These are phyloP conservation scores for Ustilago hordei DNA, from an alignment of 1,284 basidiomycete genomes.

Conservation along the genomic window DNA sequence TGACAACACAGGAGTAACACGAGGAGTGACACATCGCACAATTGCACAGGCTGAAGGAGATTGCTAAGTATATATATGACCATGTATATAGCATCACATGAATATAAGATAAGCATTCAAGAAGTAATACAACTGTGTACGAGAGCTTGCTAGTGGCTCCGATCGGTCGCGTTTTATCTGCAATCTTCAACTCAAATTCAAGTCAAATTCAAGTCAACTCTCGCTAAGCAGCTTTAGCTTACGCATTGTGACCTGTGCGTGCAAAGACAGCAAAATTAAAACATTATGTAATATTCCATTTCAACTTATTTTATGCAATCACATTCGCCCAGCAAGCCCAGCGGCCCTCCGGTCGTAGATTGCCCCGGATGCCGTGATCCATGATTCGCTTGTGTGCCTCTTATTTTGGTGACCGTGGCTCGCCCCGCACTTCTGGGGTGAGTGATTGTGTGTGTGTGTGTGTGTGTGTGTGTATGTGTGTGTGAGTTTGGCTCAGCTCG, in stretches of 20 bases:
- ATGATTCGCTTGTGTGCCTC: neutral
- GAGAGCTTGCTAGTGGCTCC: no score
- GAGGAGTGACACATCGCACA: no score
- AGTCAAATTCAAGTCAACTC: neutral
- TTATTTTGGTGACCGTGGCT: neutral
- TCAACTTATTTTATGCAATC: no score
- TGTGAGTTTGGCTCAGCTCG: conserved; percentile 1
- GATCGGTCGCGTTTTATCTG: no score
- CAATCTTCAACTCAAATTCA: neutral
- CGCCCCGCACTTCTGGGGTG: neutral
- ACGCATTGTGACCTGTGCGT: conserved; percentile 12
- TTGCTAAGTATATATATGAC: no score
- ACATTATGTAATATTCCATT: no score
- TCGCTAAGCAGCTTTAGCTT: conserved; percentile 6
- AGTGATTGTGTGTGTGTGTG: neutral
- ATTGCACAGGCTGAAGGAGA: no score
- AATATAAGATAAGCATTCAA: no score
- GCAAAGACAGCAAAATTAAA: no score
- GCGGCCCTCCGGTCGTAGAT: conserved; percentile 12
- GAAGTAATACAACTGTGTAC: no score
- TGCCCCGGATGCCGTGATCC: conserved; percentile 15
- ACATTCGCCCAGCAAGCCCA: neutral
- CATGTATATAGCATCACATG: no score
- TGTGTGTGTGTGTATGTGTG: neutral
- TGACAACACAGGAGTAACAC: no score